phyloP scores from a whole-genome alignment of 139 green algal genomes.

The Deuterostichococcus epilithicus region DNA sequence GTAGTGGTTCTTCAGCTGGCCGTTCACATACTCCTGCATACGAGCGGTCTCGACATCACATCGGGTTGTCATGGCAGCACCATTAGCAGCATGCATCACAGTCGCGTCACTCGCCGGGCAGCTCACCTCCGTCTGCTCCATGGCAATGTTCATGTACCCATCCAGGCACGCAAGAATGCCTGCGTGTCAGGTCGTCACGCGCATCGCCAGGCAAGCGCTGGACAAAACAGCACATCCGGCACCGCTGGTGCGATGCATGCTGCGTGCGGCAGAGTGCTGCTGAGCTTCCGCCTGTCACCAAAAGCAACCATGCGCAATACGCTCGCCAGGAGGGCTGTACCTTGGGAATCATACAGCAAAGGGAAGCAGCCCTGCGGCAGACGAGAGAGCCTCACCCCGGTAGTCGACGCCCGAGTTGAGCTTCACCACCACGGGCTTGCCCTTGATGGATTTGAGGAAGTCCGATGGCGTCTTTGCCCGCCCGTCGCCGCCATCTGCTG shows the following conservation, averaged over 20 bases:
- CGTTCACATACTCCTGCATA: slow-evolving; percentile 97
- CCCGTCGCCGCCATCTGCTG: neutral
- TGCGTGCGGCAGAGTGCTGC: neutral
- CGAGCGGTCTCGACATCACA: too few species aligned
- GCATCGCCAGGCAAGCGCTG: too few species aligned
- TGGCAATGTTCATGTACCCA: slow-evolving; percentile 99
- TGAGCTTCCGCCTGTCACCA: neutral
- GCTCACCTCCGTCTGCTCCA: slow-evolving; percentile 96
- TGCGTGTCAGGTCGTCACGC: slow-evolving; percentile 28
- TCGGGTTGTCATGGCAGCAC: too few species aligned
- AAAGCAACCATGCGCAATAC: neutral
- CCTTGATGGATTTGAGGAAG: slow-evolving; percentile 91
- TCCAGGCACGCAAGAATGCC: slow-evolving; percentile 95
- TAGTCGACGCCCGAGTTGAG: slow-evolving; percentile 98
- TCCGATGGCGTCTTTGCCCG: slow-evolving; percentile 69
- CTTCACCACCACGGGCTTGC: slow-evolving; percentile 93
- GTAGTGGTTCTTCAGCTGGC: slow-evolving; percentile 99
- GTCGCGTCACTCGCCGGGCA: neutral
- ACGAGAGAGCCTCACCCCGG: slow-evolving; percentile 51
- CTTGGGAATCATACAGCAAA: neutral
- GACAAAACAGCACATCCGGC: neutral
- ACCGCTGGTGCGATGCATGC: neutral
- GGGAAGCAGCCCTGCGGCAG: slow-evolving; percentile 3
- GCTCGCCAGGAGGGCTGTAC: neutral
- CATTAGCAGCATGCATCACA: neutral